Base-by-base conservation (phyloP, 2,329 filamentous ascomycete species). In the Penicillium capsulatum region DNA sequence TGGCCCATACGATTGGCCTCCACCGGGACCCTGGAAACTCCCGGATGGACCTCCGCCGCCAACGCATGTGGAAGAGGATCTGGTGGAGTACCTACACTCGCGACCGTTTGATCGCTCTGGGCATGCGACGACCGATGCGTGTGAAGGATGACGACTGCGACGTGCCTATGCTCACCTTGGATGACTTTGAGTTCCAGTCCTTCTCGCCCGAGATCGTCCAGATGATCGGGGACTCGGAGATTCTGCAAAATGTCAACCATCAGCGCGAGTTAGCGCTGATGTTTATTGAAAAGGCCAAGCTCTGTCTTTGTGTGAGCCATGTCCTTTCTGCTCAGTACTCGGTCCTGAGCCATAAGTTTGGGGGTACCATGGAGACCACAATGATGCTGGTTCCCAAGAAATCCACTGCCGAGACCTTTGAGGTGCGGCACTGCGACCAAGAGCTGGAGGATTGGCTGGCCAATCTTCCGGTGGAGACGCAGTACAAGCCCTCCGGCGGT, bases 61-160 rank as follows among this genome's bases (percentile, higher is more conserved):
- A 89, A 59, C 86, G 81, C 57, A 71, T 96, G 35, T 94, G 90
- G 86, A 95, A 94, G 69, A 78, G 90, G 37, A 92, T 96, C 53
- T 97, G 91, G 91, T 97, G 91, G 91, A 94, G 86, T 20, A 94
- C 87, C 48, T 95, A 94, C 59, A 95, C 95, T 80, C 83, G 90
- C 38, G 91, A 97, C 65, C 84, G 90, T 34, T 75, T 96, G 29
- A 89, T 96, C 48, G 91, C 91, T 2, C 72, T 97, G 9, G 91
- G 91, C 40, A 96, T 96, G 90, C 80, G 91, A 40, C 80, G 91
- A 38, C 90, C 90, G 3, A 95, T 89, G 27, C 77, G 90, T 37
- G 94, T 96, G 65, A 94, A 94, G 72, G 83, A 89, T 44, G 86
- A 92, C 55, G 90, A 96, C 62, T 95, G 87, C 60, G 87, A 96